Base-by-base conservation (phyloP, 2,329 filamentous ascomycete species). In the Monosporascus sp. region DNA sequence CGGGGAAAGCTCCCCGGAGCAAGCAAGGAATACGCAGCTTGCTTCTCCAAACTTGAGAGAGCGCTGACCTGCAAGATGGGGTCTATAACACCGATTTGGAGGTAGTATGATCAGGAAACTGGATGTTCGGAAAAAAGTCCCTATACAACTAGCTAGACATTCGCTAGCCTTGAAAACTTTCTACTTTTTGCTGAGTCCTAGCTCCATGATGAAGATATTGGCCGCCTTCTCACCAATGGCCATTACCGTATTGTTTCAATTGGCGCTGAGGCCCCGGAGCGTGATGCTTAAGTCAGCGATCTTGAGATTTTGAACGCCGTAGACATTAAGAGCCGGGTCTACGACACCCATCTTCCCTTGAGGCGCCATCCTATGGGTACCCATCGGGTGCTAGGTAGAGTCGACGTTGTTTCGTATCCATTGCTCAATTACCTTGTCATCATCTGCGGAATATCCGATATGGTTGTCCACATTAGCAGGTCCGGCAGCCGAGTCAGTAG, bases 391-490 rank as follows among this genome's bases (percentile, higher is more conserved):
- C 73, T 73, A 78, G 0, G 71, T 70, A 3, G 73, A 75, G 2
- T 56, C 61, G 3, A 76, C 57, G 7, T 69, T 70, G 34, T 68
- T 59, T 0, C 75, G 67, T 19, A 77, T 38, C 57, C 61, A 74
- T 11, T 75, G 60, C 59, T 77, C 73, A 37, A 83, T 74, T 1
- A 72, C 71, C 24, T 70, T 68, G 52, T 81, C 73, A 43, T 80
- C 80, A 19, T 79, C 76, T 2, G 67, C 59, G 6, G 71, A 69
- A 56, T 81, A 81, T 51, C 71, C 62, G 38, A 82, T 74, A 50
- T 76, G 67, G 36, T 59, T 53, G 27, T 31, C 9, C 1, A 69
- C 58, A n/a, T 68, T 62, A 9, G 50, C 55, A 40, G 59, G 43
- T n/a, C 58, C 56, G n/a, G 41, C 54, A 14, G 66, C 61, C 3